Conservation (phyloP, 2,329 filamentous ascomycete genomes). For the Xylariaceae sp. region DNA sequence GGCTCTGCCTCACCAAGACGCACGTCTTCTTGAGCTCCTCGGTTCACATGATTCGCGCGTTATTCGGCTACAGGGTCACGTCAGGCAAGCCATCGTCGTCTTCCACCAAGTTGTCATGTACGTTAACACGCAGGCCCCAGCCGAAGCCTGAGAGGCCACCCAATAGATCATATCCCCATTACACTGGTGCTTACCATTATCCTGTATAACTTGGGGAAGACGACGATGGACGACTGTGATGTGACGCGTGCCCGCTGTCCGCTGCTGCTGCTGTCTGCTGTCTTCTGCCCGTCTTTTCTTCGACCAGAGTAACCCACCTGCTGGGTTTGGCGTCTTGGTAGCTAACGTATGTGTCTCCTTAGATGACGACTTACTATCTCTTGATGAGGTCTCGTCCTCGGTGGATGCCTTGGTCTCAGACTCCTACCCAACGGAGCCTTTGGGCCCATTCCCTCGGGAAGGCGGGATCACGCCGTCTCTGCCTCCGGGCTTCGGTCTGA, state of each 20-base stretch:
- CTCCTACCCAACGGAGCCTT: slow-evolving; percentile 25
- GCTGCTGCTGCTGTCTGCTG: slow-evolving; percentile 21
- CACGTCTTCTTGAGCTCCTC: slow-evolving; percentile 19
- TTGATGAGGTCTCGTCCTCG: slow-evolving; percentile 55
- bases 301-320: too few species aligned
- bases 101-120: slow-evolving; percentile 58
- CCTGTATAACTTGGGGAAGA: slow-evolving; percentile 44
- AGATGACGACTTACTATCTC: slow-evolving; percentile 57
- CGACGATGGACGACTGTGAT: slow-evolving; percentile 54
- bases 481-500: slow-evolving; percentile 39
- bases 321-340: slow-evolving; percentile 12
- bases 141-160: slow-evolving; percentile 31
- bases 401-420: slow-evolving; percentile 65
- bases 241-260: slow-evolving; percentile 31
- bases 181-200: slow-evolving; percentile 27
- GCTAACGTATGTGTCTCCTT: slow-evolving; percentile 34
- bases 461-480: slow-evolving; percentile 29
- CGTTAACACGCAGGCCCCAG: slow-evolving; percentile 48
- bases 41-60: slow-evolving; percentile 16
- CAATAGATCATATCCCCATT: slow-evolving; percentile 42
- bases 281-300: not conserved
- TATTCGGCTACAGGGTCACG: slow-evolving; percentile 31
- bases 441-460: slow-evolving; percentile 10
- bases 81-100: slow-evolving; percentile 65
- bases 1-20: slow-evolving; percentile 25